phyloP scores from a whole-genome alignment of 495 filamentous ascomycete species.

The Hapsidospora chrysogenum region DNA sequence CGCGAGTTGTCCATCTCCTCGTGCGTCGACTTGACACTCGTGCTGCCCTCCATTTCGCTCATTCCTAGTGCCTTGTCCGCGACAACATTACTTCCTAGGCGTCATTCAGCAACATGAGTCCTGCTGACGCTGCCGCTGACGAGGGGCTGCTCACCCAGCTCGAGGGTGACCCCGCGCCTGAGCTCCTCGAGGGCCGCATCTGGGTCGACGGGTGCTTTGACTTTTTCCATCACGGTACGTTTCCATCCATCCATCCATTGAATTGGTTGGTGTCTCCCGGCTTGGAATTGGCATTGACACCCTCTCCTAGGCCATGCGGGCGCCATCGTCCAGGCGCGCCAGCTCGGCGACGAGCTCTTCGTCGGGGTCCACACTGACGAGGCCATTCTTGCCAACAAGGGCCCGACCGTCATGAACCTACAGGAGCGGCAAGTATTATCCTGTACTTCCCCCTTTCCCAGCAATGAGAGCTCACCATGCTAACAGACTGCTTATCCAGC shows the following conservation, averaged over 20 bases:
- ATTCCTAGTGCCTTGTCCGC: no score
- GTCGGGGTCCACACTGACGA: conserved; percentile 93
- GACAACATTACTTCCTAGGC: no score
- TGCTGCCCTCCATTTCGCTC: no score
- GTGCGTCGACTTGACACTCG: no score
- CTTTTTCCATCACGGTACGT: conserved; percentile 85
- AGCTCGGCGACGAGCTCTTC: conserved; percentile 67
- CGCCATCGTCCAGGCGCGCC: conserved; percentile 66
- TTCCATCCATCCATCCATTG: not conserved
- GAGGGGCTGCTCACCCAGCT: no score
- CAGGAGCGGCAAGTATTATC: conserved; percentile 59
- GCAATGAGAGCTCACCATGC: conserved; percentile 4
- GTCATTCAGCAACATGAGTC: no score
- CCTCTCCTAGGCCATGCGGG: conserved; percentile 71
- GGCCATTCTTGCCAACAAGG: conserved; percentile 89
- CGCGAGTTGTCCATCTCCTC: no score
- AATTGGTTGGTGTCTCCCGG: no score
- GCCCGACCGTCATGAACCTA: conserved; percentile 91
- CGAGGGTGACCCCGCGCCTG: conserved; percentile 19
- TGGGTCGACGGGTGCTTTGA: conserved; percentile 99
- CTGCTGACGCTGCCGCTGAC: no score
- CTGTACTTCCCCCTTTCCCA: no score
- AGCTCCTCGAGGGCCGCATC: conserved; percentile 52
- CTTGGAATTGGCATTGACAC: no score
- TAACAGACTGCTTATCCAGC: conserved; percentile 11